These are phyloP conservation scores for Cordyceps farinosa DNA, from an alignment of 2,329 filamentous ascomycete genomes.

Conservation along the genomic window DNA sequence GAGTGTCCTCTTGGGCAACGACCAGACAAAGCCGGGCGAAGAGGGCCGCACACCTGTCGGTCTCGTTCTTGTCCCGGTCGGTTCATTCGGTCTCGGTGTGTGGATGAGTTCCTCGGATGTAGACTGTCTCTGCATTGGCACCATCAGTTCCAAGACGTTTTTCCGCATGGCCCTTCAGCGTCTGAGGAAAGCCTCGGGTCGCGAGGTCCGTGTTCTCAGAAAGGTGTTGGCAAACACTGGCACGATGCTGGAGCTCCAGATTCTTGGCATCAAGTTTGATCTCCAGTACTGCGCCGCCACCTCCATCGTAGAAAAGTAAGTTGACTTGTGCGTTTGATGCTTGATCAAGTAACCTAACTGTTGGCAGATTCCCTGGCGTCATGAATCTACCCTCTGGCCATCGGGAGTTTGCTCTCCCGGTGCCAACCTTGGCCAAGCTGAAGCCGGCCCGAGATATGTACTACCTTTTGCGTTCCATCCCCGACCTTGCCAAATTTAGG, in stretches of 20 bases:
- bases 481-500: conserved; percentile 55
- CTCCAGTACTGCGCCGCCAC: conserved; percentile 64
- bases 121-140: conserved; percentile 62
- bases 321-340: neutral
- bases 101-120: conserved; percentile 61
- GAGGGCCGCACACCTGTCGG: conserved; percentile 25
- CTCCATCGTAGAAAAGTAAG: conserved; percentile 48
- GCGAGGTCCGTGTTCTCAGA: conserved; percentile 49
- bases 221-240: conserved; percentile 57
- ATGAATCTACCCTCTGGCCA: conserved; percentile 48
- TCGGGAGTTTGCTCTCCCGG: conserved; percentile 52
- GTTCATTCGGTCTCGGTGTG: conserved; percentile 61
- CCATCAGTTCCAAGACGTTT: conserved; percentile 58
- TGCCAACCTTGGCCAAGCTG: conserved; percentile 56
- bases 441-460: conserved; percentile 61
- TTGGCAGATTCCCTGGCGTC: conserved; percentile 42
- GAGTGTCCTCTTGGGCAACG: conserved; percentile 36
- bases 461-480: conserved; percentile 58
- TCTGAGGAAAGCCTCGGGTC: conserved; percentile 43
- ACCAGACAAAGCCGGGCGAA: conserved; percentile 13
- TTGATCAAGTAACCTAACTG: neutral
- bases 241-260: conserved; percentile 61
- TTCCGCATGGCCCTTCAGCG: conserved; percentile 56
- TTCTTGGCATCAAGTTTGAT: conserved; percentile 57
- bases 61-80: conserved; percentile 58